Evolutionary conservation across 495 filamentous ascomycete genomes (phyloP).

Genomic region (Aspergillus mulundensis): DNA sequence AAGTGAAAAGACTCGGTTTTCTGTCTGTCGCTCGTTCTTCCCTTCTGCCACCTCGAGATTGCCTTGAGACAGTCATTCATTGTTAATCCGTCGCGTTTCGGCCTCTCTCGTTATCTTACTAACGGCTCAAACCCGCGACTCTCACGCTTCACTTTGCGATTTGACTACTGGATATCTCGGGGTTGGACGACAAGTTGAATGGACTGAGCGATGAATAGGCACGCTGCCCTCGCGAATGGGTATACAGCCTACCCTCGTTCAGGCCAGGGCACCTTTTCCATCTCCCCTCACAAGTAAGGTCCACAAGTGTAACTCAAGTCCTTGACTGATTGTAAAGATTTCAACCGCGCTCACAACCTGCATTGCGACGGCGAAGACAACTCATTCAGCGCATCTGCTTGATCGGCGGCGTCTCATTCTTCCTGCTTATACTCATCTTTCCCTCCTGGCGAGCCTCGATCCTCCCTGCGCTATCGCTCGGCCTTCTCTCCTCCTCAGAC

Average conservation of each 20-base stretch:
- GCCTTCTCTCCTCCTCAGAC: constrained; percentile 61
- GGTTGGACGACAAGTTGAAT: constrained; percentile 17
- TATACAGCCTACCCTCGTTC: constrained; percentile 60
- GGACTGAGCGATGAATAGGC: constrained; percentile 49
- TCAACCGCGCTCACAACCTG: constrained; percentile 75
- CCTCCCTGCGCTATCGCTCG: constrained; percentile 59
- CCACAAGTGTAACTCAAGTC: neutral
- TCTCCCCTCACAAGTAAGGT: constrained; percentile 79
- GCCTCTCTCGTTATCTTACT: neutral
- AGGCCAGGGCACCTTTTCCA: constrained; percentile 66
- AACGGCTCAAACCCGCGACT: neutral
- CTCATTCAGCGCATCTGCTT: constrained; percentile 64
- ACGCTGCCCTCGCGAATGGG: constrained; percentile 73
- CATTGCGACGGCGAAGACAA: constrained; percentile 68
- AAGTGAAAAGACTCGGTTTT: constrained; percentile 6
- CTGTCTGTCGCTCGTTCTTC: constrained; percentile 8
- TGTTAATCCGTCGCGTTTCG: neutral
- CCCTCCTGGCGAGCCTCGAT: constrained; percentile 67
- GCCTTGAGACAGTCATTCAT: neutral
- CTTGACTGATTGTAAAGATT: no score
- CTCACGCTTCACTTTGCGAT: constrained; percentile 2
- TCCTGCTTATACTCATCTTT: constrained; percentile 65
- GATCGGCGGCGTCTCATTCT: constrained; percentile 43
- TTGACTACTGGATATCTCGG: neutral
- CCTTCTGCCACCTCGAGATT: neutral